A percentile compares a stretch with the other conserved stretches of the same genome.
Conservation (phyloP, 2,329 filamentous ascomycete genomes). For the Rasamsonia emersonii region DNA sequence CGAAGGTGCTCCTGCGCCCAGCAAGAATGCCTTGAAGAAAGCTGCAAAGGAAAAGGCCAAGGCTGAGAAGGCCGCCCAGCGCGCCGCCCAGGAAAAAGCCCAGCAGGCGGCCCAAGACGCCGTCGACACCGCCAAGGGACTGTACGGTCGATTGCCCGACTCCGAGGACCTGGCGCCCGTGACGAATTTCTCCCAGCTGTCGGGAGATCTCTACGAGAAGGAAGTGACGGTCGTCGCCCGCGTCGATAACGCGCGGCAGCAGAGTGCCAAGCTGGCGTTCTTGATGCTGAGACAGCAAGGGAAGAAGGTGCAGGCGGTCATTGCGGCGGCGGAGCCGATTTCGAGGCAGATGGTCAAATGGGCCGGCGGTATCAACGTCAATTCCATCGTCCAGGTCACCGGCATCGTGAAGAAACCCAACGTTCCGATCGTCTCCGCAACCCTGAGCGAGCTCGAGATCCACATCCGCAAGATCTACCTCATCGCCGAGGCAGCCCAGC, state of each 20-base stretch:
- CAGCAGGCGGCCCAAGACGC: conserved; percentile 58
- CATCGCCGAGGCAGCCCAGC: conserved; percentile 55
- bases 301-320: conserved; percentile 75
- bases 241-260: conserved; percentile 78
- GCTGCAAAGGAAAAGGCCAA: conserved; percentile 85
- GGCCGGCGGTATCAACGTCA: conserved; percentile 62
- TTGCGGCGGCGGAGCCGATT: conserved; percentile 53
- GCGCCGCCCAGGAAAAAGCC: conserved; percentile 65
- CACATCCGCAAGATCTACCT: conserved; percentile 81
- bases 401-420: conserved; percentile 72
- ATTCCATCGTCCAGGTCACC: conserved; percentile 74
- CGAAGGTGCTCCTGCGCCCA: conserved; percentile 38
- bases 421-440: conserved; percentile 81
- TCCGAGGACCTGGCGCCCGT: conserved; percentile 53
- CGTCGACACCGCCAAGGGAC: conserved; percentile 54
- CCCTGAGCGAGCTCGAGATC: conserved; percentile 71
- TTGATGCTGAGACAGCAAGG: conserved; percentile 72
- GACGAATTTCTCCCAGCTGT: conserved; percentile 45
- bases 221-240: conserved; percentile 68
- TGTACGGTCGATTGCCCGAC: conserved; percentile 66
- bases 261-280: conserved; percentile 87
- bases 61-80: conserved; percentile 63
- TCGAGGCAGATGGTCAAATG: conserved; percentile 94
- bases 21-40: conserved; percentile 80
- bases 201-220: conserved; percentile 58